phyloP scores from a whole-genome alignment of 352 stramenopile species.

The Globisporangium nunn region DNA sequence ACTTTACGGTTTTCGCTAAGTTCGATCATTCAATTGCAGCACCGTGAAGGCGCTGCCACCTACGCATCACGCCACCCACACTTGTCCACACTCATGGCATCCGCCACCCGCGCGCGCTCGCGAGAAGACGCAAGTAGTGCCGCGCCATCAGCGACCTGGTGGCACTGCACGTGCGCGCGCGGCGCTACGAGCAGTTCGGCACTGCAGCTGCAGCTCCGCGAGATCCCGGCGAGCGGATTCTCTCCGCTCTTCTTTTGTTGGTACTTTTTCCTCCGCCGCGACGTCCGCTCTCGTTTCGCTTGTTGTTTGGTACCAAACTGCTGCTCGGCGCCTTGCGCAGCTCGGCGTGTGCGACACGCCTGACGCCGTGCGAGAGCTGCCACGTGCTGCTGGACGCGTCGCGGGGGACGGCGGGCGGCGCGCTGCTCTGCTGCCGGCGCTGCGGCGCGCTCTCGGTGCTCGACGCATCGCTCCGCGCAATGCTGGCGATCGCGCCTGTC shows the following conservation, averaged over 20 bases:
- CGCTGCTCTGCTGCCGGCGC: conserved; percentile 21
- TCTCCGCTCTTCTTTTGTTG: conserved; percentile 17
- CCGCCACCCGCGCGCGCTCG: too few relatives aligned
- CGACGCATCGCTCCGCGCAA: conserved; percentile 14
- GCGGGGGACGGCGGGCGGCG: conserved; percentile 10
- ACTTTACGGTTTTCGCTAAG: too few relatives aligned
- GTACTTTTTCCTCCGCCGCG: conserved; percentile 2
- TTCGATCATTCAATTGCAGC: too few relatives aligned
- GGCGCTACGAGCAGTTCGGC: neutral
- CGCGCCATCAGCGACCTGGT: neutral
- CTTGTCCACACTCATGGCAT: too few relatives aligned
- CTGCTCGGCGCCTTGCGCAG: conserved; percentile 2
- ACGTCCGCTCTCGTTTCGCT: too few relatives aligned
- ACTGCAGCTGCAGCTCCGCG: conserved; percentile 2
- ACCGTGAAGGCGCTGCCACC: too few relatives aligned
- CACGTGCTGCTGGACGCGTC: conserved; percentile 15
- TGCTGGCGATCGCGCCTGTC: conserved; percentile 16
- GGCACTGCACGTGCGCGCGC: neutral
- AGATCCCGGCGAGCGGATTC: conserved; percentile 6
- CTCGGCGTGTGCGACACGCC: conserved; percentile 10
- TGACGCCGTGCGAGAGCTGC: conserved; percentile 24
- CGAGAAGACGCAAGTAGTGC: neutral
- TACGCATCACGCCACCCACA: too few relatives aligned
- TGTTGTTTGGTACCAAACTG: too few relatives aligned
- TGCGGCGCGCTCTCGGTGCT: conserved; percentile 24